Evolutionary conservation across 2,329 filamentous ascomycete genomes (phyloP).

Genomic region (Trichoderma polysporum): DNA sequence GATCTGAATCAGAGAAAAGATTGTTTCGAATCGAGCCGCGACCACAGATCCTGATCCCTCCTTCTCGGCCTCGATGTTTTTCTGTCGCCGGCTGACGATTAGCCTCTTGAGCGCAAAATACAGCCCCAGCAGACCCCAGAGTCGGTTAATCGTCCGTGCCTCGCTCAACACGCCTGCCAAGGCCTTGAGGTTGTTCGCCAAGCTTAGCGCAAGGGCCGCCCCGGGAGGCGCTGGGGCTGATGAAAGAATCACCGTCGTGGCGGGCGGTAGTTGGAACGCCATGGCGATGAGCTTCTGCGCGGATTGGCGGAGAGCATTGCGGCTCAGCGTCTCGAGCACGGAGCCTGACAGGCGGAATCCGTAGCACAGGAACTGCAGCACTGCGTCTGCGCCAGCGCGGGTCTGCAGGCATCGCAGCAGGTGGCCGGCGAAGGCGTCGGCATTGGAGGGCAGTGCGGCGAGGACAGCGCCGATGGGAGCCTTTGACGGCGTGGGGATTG

Average conservation of each 20-base stretch:
- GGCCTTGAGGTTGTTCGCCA: conserved; percentile 55
- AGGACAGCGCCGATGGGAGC: conserved; percentile 20
- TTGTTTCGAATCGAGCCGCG: conserved; percentile 40
- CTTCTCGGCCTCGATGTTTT: conserved; percentile 25
- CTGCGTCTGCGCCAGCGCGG: conserved; percentile 66
- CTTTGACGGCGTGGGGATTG: conserved; percentile 18
- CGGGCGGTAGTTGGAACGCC: conserved; percentile 51
- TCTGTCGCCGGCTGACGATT: conserved; percentile 39
- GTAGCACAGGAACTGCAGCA: conserved; percentile 70
- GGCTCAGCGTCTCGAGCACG: conserved; percentile 52
- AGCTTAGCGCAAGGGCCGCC: conserved; percentile 47
- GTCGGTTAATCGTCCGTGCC: conserved; percentile 67
- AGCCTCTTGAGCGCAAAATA: conserved; percentile 64
- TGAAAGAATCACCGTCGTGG: conserved; percentile 47
- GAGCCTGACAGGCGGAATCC: conserved; percentile 55
- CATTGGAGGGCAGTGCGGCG: conserved; percentile 26
- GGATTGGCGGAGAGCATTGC: conserved; percentile 56
- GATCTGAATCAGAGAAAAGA: conserved; percentile 68
- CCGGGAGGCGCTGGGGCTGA: conserved; percentile 39
- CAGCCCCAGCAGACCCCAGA: conserved; percentile 76
- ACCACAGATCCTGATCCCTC: conserved; percentile 26
- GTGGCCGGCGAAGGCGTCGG: conserved; percentile 56
- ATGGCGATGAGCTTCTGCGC: conserved; percentile 54
- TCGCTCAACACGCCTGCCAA: conserved; percentile 68
- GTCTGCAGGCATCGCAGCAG: conserved; percentile 65